phyloP scores from a whole-genome alignment of 2,329 filamentous ascomycete species.

The Atkinsonella hypoxylon region DNA sequence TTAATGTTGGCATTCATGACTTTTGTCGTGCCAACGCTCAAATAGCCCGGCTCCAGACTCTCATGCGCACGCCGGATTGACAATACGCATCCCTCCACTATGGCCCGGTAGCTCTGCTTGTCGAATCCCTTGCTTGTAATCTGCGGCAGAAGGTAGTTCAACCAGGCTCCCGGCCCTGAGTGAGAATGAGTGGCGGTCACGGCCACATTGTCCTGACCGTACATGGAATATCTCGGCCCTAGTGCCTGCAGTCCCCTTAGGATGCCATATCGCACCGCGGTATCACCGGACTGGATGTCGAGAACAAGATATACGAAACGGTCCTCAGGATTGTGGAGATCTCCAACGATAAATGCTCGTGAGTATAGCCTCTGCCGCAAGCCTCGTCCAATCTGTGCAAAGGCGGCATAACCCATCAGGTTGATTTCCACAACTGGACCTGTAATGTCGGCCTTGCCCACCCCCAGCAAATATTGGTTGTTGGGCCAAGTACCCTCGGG shows the following conservation, averaged over 20 bases:
- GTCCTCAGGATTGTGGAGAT: slow-evolving; percentile 49
- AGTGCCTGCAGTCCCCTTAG: slow-evolving; percentile 56
- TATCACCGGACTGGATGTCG: slow-evolving; percentile 80
- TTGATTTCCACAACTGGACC: slow-evolving; percentile 79
- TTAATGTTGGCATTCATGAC: slow-evolving; percentile 69
- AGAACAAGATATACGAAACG: slow-evolving; percentile 77
- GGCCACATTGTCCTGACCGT: slow-evolving; percentile 71
- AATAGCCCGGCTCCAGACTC: slow-evolving; percentile 38
- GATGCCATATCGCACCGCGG: slow-evolving; percentile 73
- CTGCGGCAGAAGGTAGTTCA: slow-evolving; percentile 84
- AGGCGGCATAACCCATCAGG: slow-evolving; percentile 78
- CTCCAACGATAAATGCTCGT: slow-evolving; percentile 75
- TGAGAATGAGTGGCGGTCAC: slow-evolving; percentile 87
- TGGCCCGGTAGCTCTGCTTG: slow-evolving; percentile 73
- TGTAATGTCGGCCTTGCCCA: slow-evolving; percentile 43
- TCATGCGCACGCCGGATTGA: slow-evolving; percentile 73
- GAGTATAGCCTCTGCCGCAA: slow-evolving; percentile 77
- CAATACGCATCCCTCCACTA: slow-evolving; percentile 70
- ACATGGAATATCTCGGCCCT: slow-evolving; percentile 56
- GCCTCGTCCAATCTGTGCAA: slow-evolving; percentile 68
- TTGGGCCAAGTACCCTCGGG: slow-evolving; percentile 8
- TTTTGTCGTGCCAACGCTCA: slow-evolving; percentile 50
- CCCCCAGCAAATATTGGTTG: slow-evolving; percentile 34
- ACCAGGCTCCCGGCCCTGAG: slow-evolving; percentile 78
- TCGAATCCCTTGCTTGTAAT: slow-evolving; percentile 79